Base-by-base conservation (phyloP, 129 eudicot species). In the Centaurea solstitialis region DNA sequence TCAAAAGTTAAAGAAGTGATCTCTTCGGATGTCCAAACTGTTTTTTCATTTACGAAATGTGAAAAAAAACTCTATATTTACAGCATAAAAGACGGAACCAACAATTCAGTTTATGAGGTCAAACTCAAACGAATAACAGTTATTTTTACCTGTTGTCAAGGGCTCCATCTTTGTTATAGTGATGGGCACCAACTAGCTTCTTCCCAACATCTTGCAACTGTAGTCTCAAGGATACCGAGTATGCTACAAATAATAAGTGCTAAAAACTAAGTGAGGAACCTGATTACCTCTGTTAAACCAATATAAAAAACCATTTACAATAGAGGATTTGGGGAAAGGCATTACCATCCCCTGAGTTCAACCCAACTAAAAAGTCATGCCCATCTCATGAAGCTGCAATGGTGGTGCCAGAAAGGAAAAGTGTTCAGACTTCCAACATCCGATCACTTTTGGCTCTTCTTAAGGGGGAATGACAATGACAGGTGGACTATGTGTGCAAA, bases 151-250 rank as follows among this genome's bases (percentile, higher is more conserved):
- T 93, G 85, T 79, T 93, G 70, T 90, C 90, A 67, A 93, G 80
- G 59, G 93, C 38, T 59, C 98, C 98, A 83, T 90, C 98, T 83
- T 93, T 93, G 87, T 93, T 93, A 83, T 93, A 93, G 85, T 90
- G 98, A 78, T 93, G 96, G 20, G 93, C 93, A 70, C 96, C 96
- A 77, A 93, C 92, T 84, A 93, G 87, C 87, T 90, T 93, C 88
- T 93, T 93, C 47, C 95, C 95, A 72, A 84, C 86, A 85, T 93
- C 98, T 84, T 93, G 98, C 75, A 93, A 79, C 72, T 91, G 98
- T 47, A 89, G 90, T 69, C 98, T 83, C 72, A 93, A 83, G 33
- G 98, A 90, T 67, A 88, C 93, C 9, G 92, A 88, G 84, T 93
- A 93, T 22, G 90, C 96, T 89, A 79, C 89, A 87, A 79, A 72